phyloP scores from a whole-genome alignment of 2,329 filamentous ascomycete genomes.

The Metarhizium anisopliae region DNA sequence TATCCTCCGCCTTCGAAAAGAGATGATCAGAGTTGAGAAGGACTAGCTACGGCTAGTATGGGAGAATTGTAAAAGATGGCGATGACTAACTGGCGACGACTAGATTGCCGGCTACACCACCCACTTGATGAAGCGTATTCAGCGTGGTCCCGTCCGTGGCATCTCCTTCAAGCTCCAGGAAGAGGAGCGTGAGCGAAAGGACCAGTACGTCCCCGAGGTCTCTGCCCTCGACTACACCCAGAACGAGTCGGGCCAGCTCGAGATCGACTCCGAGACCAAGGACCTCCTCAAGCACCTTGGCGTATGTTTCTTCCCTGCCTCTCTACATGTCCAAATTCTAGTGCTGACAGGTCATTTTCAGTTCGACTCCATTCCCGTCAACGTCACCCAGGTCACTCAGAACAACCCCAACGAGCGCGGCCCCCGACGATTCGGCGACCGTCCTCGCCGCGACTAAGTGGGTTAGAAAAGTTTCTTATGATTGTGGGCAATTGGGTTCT shows the following conservation, averaged over 20 bases:
- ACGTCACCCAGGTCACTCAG: constrained; percentile 84
- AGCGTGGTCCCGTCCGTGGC: constrained; percentile 96
- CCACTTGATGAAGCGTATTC: constrained; percentile 99
- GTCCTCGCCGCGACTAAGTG: constrained; percentile 29
- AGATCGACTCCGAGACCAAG: constrained; percentile 97
- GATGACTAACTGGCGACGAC: constrained; percentile 2
- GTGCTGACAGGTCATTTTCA: constrained; percentile 31
- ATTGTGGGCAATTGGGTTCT: constrained; percentile 28
- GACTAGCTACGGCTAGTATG: not conserved
- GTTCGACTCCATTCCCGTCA: constrained; percentile 98
- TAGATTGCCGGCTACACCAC: constrained; percentile 98
- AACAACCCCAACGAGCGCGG: constrained; percentile 75
- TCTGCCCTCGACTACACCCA: constrained; percentile 97
- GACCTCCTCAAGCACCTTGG: constrained; percentile 97
- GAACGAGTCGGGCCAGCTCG: constrained; percentile 87
- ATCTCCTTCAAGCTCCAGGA: constrained; percentile 99
- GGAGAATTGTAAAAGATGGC: not conserved
- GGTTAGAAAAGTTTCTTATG: constrained; percentile 4
- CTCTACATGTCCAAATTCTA: not conserved
- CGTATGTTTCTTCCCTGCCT: constrained; percentile 53
- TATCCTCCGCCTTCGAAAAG: constrained; percentile 12
- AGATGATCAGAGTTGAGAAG: constrained; percentile 14
- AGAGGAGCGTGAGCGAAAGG: constrained; percentile 99
- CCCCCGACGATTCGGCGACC: constrained; percentile 67
- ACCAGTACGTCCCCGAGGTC: constrained; percentile 99